Evolutionary conservation across 495 filamentous ascomycete species (phyloP).

Genomic region (Darksidea phi): DNA sequence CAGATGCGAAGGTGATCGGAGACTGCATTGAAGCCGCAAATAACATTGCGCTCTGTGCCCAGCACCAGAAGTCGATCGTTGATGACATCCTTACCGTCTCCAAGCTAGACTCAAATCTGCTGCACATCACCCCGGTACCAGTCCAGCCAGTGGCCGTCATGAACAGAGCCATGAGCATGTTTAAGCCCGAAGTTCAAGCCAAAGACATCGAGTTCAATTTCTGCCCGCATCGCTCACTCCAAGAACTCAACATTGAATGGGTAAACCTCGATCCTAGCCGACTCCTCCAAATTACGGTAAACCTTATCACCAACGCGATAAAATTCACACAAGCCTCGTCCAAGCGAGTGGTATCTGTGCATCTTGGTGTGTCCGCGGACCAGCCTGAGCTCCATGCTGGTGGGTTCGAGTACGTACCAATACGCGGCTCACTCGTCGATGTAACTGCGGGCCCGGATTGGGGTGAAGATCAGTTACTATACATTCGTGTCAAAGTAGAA

Average conservation of each 20-base stretch:
- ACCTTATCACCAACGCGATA: slow-evolving; percentile 74
- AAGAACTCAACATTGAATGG: slow-evolving; percentile 22
- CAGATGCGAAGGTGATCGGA: slow-evolving; percentile 8
- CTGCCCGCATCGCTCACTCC: slow-evolving; percentile 20
- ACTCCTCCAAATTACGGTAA: slow-evolving; percentile 52
- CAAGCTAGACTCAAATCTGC: slow-evolving; percentile 37
- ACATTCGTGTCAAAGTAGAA: slow-evolving; percentile 37
- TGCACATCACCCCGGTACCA: slow-evolving; percentile 32
- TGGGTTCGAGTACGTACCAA: slow-evolving; percentile 21
- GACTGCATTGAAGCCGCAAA: slow-evolving; percentile 30
- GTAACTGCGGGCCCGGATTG: slow-evolving; percentile 30
- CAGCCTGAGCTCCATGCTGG: slow-evolving; percentile 11
- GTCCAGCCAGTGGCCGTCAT: slow-evolving; percentile 26
- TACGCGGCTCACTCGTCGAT: slow-evolving; percentile 12
- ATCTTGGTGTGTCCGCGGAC: slow-evolving; percentile 14
- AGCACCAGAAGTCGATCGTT: slow-evolving; percentile 38
- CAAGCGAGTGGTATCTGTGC: slow-evolving; percentile 29
- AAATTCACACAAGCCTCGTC: slow-evolving; percentile 58
- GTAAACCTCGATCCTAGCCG: slow-evolving; percentile 33
- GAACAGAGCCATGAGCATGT: slow-evolving; percentile 34
- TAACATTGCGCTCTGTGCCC: slow-evolving; percentile 36
- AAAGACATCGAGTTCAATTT: slow-evolving; percentile 28
- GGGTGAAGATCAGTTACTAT: slow-evolving; percentile 37
- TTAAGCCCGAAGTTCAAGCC: slow-evolving; percentile 29
- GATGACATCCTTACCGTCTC: slow-evolving; percentile 40